Percentiles rank a stretch among this genome's conserved stretches.
Conservation (phyloP, 306 rosid species). For the Citrullus amarus region DNA sequence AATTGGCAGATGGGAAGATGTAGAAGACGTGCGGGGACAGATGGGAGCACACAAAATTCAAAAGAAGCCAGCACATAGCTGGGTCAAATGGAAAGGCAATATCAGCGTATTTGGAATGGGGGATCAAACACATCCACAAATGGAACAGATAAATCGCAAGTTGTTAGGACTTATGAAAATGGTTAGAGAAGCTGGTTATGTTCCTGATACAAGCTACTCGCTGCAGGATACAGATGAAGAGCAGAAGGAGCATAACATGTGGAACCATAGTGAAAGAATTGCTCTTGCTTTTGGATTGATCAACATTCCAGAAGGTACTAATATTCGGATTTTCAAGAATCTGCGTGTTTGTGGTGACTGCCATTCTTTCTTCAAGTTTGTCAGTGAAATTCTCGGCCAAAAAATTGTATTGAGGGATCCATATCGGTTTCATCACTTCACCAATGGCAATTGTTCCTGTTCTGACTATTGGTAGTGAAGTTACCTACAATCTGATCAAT, state of each 20-base stretch:
- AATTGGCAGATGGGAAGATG: constrained; percentile 69
- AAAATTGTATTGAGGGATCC: constrained; percentile 73
- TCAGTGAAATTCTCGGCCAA: constrained; percentile 42
- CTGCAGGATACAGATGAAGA: constrained; percentile 88
- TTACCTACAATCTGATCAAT: background rate
- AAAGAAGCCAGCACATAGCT: constrained; percentile 85
- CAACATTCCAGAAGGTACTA: constrained; percentile 44
- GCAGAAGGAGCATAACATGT: constrained; percentile 84
- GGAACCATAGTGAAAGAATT: constrained; percentile 90
- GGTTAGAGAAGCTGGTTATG: constrained; percentile 62
- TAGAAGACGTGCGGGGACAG: constrained; percentile 54
- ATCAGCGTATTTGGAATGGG: constrained; percentile 74
- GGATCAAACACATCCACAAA: constrained; percentile 48
- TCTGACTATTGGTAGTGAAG: constrained; percentile 63
- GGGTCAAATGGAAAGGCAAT: constrained; percentile 65
- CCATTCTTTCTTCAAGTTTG: constrained; percentile 75
- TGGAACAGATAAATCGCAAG: constrained; percentile 37
- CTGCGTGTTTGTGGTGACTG: constrained; percentile 93
- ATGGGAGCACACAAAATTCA: constrained; percentile 55
- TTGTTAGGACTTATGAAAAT: constrained; percentile 59
- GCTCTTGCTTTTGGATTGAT: constrained; percentile 83
- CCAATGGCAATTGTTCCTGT: constrained; percentile 73
- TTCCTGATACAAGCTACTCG: constrained; percentile 69
- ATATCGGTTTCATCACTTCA: constrained; percentile 79
- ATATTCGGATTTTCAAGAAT: constrained; percentile 72